phyloP scores from a whole-genome alignment of 495 filamentous ascomycete species.

The Hyaloscypha variabilis region DNA sequence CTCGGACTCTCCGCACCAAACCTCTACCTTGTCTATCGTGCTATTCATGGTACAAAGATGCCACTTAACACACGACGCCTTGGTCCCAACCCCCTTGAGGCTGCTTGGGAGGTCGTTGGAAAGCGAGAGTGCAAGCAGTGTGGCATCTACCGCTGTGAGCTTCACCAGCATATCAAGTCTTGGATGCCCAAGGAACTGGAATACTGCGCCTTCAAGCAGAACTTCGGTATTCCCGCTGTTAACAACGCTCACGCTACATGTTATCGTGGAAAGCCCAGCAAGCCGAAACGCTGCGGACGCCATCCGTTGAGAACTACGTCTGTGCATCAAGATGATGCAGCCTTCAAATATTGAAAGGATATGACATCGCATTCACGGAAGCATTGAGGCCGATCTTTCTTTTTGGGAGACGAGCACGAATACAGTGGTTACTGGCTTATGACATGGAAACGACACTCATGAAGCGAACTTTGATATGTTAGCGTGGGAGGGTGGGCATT shows the following conservation, averaged over 20 bases:
- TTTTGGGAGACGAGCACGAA: neutral
- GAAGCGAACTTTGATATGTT: neutral
- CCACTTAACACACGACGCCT: slow-evolving; percentile 47
- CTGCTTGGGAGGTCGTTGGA: slow-evolving; percentile 52
- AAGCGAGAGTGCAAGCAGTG: slow-evolving; percentile 41
- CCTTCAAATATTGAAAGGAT: slow-evolving; percentile 5
- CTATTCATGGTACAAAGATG: slow-evolving; percentile 48
- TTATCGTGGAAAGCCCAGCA: slow-evolving; percentile 50
- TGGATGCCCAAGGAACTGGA: slow-evolving; percentile 51
- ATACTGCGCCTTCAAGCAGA: slow-evolving; percentile 53
- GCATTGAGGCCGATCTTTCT: neutral
- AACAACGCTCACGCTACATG: slow-evolving; percentile 44
- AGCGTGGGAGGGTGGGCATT: neutral
- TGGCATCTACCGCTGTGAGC: slow-evolving; percentile 52
- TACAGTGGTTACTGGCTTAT: neutral
- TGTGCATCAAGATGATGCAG: slow-evolving; percentile 27
- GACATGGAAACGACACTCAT: neutral
- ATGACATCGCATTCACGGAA: neutral
- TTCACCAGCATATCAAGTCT: slow-evolving; percentile 54
- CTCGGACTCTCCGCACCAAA: slow-evolving; percentile 53
- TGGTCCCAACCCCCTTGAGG: slow-evolving; percentile 58
- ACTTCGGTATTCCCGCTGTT: slow-evolving; percentile 45
- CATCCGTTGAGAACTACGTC: slow-evolving; percentile 37
- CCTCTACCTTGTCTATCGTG: slow-evolving; percentile 54
- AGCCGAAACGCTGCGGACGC: slow-evolving; percentile 50